Conservation (phyloP, 495 filamentous ascomycete genomes). For the Neurospora sp. region DNA sequence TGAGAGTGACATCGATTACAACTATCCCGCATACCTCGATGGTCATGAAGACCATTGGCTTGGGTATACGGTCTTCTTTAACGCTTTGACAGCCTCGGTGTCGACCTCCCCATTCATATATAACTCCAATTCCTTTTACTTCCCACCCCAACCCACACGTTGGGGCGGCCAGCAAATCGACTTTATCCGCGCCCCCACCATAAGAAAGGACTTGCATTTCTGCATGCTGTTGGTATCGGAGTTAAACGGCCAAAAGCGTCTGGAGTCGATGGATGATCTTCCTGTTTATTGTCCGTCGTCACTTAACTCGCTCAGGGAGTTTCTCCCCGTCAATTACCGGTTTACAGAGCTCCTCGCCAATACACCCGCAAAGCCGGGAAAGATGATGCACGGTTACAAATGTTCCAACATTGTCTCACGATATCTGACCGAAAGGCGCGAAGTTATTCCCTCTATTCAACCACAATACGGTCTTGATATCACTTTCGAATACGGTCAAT, state of each 20-base stretch:
- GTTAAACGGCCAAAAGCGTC: not conserved
- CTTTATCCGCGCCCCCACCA: not conserved
- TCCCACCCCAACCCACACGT: not conserved
- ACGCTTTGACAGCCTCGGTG: not conserved
- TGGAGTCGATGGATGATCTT: not conserved
- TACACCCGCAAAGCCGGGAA: not conserved
- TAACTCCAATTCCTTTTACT: not conserved
- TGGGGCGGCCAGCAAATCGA: not conserved
- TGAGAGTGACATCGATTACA: not conserved
- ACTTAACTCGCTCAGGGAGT: not conserved
- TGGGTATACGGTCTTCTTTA: not conserved
- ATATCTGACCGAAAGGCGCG: not conserved
- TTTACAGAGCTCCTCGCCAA: not conserved
- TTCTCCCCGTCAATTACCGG: not conserved
- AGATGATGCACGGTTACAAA: not conserved
- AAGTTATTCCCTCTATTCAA: not conserved
- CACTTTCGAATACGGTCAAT: not conserved
- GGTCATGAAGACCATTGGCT: not conserved
- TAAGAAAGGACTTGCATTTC: not conserved
- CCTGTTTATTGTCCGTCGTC: not conserved
- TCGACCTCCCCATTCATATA: not conserved
- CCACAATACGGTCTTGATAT: not conserved
- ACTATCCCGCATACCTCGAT: not conserved
- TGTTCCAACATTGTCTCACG: not conserved
- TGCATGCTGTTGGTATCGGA: not conserved